phyloP scores from a whole-genome alignment of 768 basidiomycete genomes.

The Termitomyces sp. region DNA sequence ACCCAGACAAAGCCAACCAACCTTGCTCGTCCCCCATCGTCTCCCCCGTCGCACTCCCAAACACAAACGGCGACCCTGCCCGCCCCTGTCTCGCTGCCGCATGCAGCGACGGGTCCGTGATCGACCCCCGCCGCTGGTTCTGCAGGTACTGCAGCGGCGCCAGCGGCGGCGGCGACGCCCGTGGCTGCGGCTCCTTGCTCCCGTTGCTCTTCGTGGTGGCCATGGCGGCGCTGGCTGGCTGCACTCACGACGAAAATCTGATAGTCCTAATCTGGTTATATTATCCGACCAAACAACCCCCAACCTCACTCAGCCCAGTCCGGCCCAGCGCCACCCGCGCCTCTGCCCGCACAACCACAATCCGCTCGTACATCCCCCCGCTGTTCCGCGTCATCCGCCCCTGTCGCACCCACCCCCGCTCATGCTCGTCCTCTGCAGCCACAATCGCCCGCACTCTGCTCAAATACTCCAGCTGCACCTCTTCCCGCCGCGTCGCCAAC shows the following conservation, averaged over 20 bases:
- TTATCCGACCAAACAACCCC: slow-evolving; percentile 27
- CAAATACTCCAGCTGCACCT: slow-evolving; percentile 62
- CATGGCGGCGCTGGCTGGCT: neutral
- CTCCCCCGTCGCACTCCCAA: slow-evolving; percentile 55
- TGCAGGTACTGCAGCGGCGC: slow-evolving; percentile 77
- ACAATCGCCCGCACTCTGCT: slow-evolving; percentile 67
- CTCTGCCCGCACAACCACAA: slow-evolving; percentile 32
- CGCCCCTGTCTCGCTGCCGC: slow-evolving; percentile 43
- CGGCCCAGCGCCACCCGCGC: slow-evolving; percentile 27
- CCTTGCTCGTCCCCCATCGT: slow-evolving; percentile 21
- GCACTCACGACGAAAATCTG: neutral
- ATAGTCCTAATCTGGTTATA: slow-evolving; percentile 36
- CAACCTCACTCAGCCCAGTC: slow-evolving; percentile 16
- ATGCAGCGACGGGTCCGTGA: slow-evolving; percentile 79
- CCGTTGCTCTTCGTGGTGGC: slow-evolving; percentile 11
- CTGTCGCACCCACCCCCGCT: slow-evolving; percentile 18
- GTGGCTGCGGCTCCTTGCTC: slow-evolving; percentile 26
- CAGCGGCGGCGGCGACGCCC: slow-evolving; percentile 55
- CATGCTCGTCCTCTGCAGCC: slow-evolving; percentile 54
- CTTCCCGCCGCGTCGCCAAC: slow-evolving; percentile 37
- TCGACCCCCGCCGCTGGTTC: slow-evolving; percentile 77
- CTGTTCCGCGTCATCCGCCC: slow-evolving; percentile 60
- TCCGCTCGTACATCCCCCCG: slow-evolving; percentile 34
- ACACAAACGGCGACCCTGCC: slow-evolving; percentile 63
- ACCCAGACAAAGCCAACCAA: slow-evolving; percentile 18